Evolutionary conservation across 176 grass and related monocot genomes (phyloP), one percentile per base, ranked within the genome.

Genomic region (Phyllostachys edulis): DNA sequence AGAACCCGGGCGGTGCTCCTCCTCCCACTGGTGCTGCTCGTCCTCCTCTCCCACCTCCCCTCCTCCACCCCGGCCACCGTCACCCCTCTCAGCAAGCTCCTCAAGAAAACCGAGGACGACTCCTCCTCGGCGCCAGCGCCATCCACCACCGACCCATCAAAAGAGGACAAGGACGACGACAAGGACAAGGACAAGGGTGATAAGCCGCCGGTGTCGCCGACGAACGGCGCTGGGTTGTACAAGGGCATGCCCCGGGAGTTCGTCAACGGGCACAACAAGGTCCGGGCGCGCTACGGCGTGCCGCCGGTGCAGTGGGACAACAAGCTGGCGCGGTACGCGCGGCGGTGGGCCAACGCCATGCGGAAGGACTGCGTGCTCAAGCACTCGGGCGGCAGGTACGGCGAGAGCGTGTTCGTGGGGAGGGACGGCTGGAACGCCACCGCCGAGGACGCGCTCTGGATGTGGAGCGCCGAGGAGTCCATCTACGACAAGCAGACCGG

Each of bases 161-260:
- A 55, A 8, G 52, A 55, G 52, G 18, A 55, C 52, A 51, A 6
- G 49, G 49, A 14, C 46, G 47, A 51, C 15, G 49, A 51, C 49
- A n/a, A n/a, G n/a, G 49, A 51, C 5, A 13, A 5, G 4, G 49
- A 5, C 15, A 54, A n/a, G 32, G 49, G 2, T 50, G 15, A 3
- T 4, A 18, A 38, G 29, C 0, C 6, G 38, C 3, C 36, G 36
- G 12, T 56, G 69, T 67, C 77, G 6, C 12, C 16, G 5, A 75
- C 77, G 37, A 67, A 87, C 47, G 60, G 37, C 7, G 18, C 24
- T 0, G 88, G 88, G 0, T 38, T 17, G 56, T 90, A 90, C 88
- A 86, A 51, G 37, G 83, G 88, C 42, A 90, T 90, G 71, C 0
- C 72, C 7, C 78, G 66, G 0, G 73, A 90, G 73, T 86, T 90